Base-by-base conservation (phyloP, 257 asterid genomes). In the Nicotiana noctiflora region DNA sequence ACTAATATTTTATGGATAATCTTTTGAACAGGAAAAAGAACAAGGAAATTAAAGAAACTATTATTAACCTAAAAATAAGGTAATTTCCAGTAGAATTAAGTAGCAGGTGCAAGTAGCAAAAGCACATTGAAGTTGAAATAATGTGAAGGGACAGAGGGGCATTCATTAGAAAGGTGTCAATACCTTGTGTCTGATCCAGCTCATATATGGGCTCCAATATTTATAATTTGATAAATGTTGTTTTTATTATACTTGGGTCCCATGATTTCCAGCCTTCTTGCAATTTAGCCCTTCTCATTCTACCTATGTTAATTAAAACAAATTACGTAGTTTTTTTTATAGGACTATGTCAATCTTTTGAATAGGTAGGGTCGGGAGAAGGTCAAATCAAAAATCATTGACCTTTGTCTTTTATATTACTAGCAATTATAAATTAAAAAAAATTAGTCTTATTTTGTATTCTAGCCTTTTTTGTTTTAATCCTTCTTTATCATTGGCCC, bases 171-270 rank as follows among this genome's bases (percentile, higher is more conserved):
- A 49, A 74, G 61, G 25, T 74, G 79, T 61, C 79, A 74, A 74
- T 74, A 74, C 25, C 64, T 31, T 29, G 56, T 68, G 77, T 55
- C 87, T 74, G 55, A 56, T 79, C 86, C 88, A 85, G 85, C 85
- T 82, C 74, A 85, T 77, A 15, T 11, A 80, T 76, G 86, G 84
- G 75, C 81, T 60, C 34, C 60, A 78, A 74, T 74, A 74, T 70
- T 76, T 76, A 57, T 80, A 49, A 82, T 66, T 79, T 79, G 66
- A 78, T 79, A 62, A 61, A 70, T 62, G 67, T 46, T 46, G 83
- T 31, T 81, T 61, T 84, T 44, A 31, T 29, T 64, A 55, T 31
- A 34, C 44, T 37, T 75, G 76, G 87, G 75, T 81, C 86, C 83
- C 83, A 77, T 77, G 4, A 60, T 77, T 37, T 77, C 44, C 37